Conservation (phyloP, 371 early-diverging fungal genomes). For the Dentiscutata heterogama region DNA sequence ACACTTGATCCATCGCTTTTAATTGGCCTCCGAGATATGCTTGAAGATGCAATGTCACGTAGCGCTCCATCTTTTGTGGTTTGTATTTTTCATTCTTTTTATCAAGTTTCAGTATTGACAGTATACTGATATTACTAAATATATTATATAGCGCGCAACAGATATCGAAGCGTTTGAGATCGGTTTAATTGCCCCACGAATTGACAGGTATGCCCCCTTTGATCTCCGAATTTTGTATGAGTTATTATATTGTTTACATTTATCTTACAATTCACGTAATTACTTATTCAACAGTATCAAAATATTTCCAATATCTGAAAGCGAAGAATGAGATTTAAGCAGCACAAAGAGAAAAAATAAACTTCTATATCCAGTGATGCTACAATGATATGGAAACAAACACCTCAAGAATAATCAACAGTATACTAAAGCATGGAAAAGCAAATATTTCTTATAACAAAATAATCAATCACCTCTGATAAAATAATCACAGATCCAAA, state of each 20-base stretch:
- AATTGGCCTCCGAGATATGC: constrained; percentile 33
- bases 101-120: neutral
- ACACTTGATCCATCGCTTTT: constrained; percentile 42
- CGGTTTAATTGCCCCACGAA: constrained; percentile 41
- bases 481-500: no score
- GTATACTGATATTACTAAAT: neutral
- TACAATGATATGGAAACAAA: no score
- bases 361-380: no score
- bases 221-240: neutral
- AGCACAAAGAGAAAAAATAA: no score
- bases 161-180: constrained; percentile 40
- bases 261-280: neutral
- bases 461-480: no score
- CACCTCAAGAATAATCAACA: no score
- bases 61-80: constrained; percentile 40
- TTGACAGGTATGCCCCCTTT: constrained; percentile 10
- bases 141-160: constrained; percentile 25
- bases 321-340: no score
- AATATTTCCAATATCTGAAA: constrained; percentile 24
- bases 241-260: neutral
- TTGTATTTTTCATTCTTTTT: neutral
- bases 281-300: constrained; percentile 39
- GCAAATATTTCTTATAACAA: no score
- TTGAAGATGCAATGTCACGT: constrained; percentile 44
- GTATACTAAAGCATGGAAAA: no score